Conservation (phyloP, 2,329 filamentous ascomycete species). For the Mycosphaerelloides madeirae region DNA sequence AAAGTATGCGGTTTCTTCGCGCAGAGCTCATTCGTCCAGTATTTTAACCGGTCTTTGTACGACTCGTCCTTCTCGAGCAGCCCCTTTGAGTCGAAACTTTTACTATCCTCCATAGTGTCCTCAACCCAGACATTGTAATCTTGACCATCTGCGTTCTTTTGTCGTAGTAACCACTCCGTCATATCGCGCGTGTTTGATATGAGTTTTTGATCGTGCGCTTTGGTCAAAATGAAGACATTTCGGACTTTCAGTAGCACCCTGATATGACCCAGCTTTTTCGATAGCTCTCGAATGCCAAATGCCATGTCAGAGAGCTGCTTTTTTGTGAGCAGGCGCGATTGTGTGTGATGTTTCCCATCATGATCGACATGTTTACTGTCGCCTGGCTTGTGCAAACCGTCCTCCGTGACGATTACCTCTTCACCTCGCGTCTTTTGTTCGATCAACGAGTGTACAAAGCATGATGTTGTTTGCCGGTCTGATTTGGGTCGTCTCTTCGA, state of each 20-base stretch:
- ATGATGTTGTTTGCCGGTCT: slow-evolving; percentile 46
- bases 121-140: slow-evolving; percentile 77
- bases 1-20: slow-evolving; percentile 75
- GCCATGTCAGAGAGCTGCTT: slow-evolving; percentile 96
- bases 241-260: slow-evolving; percentile 75
- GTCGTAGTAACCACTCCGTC: slow-evolving; percentile 70
- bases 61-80: slow-evolving; percentile 59
- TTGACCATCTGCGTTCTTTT: slow-evolving; percentile 55
- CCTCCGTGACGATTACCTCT: slow-evolving; percentile 6
- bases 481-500: slow-evolving; percentile 34
- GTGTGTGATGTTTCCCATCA: slow-evolving; percentile 38
- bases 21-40: slow-evolving; percentile 80
- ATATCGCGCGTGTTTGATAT: slow-evolving; percentile 73
- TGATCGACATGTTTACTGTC: slow-evolving; percentile 41
- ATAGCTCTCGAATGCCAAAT: slow-evolving; percentile 86
- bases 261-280: slow-evolving; percentile 77
- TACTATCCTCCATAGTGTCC: slow-evolving; percentile 64
- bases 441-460: slow-evolving; percentile 59
- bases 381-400: slow-evolving; percentile 33
- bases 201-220: slow-evolving; percentile 79
- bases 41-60: slow-evolving; percentile 60
- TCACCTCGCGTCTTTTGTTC: slow-evolving; percentile 41
- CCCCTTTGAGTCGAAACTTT: slow-evolving; percentile 67
- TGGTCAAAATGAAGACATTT: slow-evolving; percentile 83
- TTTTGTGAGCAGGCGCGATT: slow-evolving; percentile 82